A percentile compares a stretch with the other conserved stretches of the same genome.
phyloP scores from a whole-genome alignment of 2,329 filamentous ascomycete genomes.

The Colletotrichum australisinense region DNA sequence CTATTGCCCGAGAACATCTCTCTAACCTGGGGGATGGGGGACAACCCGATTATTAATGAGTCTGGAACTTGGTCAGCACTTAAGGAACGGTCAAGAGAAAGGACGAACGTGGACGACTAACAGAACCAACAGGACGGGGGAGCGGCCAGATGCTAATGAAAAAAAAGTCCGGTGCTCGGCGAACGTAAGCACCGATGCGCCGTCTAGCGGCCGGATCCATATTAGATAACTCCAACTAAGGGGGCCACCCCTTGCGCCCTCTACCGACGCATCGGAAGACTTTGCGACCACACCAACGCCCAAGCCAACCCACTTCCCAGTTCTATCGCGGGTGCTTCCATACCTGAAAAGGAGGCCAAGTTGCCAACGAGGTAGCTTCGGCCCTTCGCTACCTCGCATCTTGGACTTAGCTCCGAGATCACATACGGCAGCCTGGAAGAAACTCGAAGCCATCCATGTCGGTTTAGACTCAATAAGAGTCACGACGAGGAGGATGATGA shows the following conservation, averaged over 20 bases:
- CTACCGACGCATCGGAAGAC: not conserved
- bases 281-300: slow-evolving; percentile 5
- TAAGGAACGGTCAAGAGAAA: too few relatives aligned
- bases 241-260: not conserved
- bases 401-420: slow-evolving; percentile 5
- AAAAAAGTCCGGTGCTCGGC: slow-evolving; percentile 11
- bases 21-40: too few relatives aligned
- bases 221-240: not conserved
- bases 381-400: not conserved
- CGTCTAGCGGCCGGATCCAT: not conserved
- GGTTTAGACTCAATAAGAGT: not conserved
- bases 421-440: not conserved
- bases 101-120: not conserved
- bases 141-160: slow-evolving; percentile 1
- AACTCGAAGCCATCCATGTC: not conserved
- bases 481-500: slow-evolving; percentile 3
- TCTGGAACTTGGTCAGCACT: too few relatives aligned
- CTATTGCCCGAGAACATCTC: too few relatives aligned
- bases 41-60: too few relatives aligned
- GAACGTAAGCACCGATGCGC: slow-evolving; percentile 24
- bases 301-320: not conserved
- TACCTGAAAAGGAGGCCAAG: not conserved
- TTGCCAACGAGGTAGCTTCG: slow-evolving; percentile 3
- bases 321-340: not conserved
- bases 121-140: not conserved